A percentile compares a stretch with the other conserved stretches of the same genome.
These are phyloP conservation scores for Neonectria magnoliae DNA, from an alignment of 2,329 filamentous ascomycete species.

Conservation along the genomic window DNA sequence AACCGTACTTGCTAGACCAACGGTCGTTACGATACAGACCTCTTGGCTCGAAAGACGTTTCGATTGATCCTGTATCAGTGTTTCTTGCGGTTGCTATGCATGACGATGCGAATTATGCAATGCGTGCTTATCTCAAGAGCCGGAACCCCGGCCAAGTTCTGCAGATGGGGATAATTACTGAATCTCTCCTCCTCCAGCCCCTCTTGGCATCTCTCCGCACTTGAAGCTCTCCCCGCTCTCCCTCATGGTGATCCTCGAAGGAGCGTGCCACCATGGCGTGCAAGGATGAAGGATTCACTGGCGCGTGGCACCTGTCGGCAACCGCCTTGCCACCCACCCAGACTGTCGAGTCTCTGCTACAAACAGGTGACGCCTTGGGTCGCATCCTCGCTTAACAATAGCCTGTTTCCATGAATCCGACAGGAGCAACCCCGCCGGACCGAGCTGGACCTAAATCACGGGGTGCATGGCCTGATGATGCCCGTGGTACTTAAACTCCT, in stretches of 20 bases:
- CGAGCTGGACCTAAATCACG: conserved; percentile 1
- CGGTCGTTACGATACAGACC: not conserved
- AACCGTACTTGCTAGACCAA: not conserved
- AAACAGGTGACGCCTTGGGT: not conserved
- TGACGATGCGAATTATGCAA: not conserved
- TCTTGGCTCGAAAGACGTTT: not conserved
- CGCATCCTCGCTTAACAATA: not conserved
- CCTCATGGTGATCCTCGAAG: not conserved
- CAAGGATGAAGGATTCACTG: not conserved
- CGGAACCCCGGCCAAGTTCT: not conserved
- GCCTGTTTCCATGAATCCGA: conserved; percentile 11
- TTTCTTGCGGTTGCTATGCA: not conserved
- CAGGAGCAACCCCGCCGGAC: not conserved
- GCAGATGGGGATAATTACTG: not conserved
- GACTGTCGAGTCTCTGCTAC: not conserved
- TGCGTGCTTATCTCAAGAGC: not conserved
- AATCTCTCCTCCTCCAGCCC: not conserved
- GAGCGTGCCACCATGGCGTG: not conserved
- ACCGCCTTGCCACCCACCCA: not conserved
- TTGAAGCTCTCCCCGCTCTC: not conserved
- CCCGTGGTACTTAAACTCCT: not conserved
- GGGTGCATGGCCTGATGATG: not conserved
- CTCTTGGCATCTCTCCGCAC: not conserved
- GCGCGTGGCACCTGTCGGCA: not conserved
- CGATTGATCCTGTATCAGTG: not conserved